Evolutionary conservation across 2,329 filamentous ascomycete genomes (phyloP).

Genomic region (Aaosphaeria pasadenensis): DNA sequence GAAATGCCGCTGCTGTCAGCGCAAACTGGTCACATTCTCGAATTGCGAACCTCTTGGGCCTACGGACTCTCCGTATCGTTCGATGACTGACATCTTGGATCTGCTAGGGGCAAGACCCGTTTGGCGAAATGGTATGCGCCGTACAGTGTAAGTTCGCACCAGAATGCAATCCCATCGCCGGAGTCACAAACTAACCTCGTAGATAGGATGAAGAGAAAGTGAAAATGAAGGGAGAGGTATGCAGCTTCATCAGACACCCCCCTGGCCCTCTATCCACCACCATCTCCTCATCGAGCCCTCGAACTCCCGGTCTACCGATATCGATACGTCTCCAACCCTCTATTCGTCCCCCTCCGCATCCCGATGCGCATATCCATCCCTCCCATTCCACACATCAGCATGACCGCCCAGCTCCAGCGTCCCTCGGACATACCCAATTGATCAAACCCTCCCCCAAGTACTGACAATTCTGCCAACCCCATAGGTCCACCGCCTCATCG

Average conservation of each 20-base stretch:
- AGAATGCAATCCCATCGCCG: not conserved
- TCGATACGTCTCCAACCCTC: not conserved
- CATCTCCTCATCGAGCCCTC: not conserved
- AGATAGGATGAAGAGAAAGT: conserved; percentile 90
- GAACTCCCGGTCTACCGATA: not conserved
- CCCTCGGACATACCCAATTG: too few species aligned
- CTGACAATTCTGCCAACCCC: conserved; percentile 4
- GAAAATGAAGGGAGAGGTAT: conserved; percentile 94
- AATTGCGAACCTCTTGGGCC: conserved; percentile 9
- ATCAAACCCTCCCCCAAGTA: not conserved
- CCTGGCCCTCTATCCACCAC: not conserved
- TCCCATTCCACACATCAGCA: conserved; percentile 1
- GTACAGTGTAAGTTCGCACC: conserved; percentile 63
- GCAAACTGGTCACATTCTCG: not conserved
- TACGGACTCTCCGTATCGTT: too few species aligned
- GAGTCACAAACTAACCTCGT: conserved; percentile 11
- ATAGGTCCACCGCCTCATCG: conserved; percentile 95
- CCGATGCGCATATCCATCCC: not conserved
- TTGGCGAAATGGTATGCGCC: conserved; percentile 99
- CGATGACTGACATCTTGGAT: not conserved
- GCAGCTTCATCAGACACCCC: conserved; percentile 17
- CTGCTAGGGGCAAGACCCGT: conserved; percentile 85
- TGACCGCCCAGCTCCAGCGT: not conserved
- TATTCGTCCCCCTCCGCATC: conserved; percentile 1
- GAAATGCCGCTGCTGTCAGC: conserved; percentile 1